These are phyloP conservation scores for Pelargonium myrrhifolium DNA, from an alignment of 441 rosid species.

Conservation along the genomic window DNA sequence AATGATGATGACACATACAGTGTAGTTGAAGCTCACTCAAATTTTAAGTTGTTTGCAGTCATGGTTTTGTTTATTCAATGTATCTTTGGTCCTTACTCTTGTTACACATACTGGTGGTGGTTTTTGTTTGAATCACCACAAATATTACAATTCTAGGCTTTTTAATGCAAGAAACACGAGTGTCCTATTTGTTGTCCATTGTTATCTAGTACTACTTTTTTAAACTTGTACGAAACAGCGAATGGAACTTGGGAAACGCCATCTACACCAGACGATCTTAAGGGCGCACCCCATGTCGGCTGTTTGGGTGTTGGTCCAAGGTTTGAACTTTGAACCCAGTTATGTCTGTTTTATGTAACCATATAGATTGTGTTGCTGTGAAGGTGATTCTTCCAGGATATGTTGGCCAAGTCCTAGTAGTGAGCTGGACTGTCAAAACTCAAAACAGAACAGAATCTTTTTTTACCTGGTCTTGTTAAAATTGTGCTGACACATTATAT, in stretches of 20 bases:
- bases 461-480: conserved; percentile 3
- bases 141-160: not conserved
- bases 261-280: no score
- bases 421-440: conserved; percentile 1
- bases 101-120: no score
- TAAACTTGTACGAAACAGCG: no score
- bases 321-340: no score
- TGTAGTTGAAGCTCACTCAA: not conserved
- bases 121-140: not conserved
- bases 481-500: not conserved
- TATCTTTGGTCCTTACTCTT: not conserved
- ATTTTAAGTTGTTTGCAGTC: not conserved
- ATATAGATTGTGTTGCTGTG: no score
- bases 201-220: no score
- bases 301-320: no score
- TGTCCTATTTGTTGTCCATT: not conserved
- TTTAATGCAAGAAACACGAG: not conserved
- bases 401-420: not conserved
- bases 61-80: not conserved
- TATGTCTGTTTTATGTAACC: not conserved
- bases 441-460: not conserved
- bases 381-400: not conserved
- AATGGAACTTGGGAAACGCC: no score
- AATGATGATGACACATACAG: conserved; percentile 29
- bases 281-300: no score